Base-by-base conservation (phyloP, 257 asterid genomes). In the Thymus quinquecostatus region DNA sequence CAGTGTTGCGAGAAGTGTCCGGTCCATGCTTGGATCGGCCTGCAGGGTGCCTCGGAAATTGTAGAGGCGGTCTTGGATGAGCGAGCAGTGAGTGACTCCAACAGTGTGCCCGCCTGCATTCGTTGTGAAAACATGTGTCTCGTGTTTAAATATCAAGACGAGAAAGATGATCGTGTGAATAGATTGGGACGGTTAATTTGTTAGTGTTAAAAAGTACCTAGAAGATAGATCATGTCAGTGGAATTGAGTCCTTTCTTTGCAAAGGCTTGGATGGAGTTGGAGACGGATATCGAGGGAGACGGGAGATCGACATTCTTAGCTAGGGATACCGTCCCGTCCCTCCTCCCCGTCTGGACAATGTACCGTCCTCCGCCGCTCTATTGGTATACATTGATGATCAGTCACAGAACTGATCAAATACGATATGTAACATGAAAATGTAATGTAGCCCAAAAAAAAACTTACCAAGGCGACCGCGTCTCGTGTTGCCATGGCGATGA, bases 61-160 rank as follows among this genome's bases (percentile, higher is more conserved):
- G 86, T 83, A 86, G 61, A 90, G 68, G 0, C 93, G 86, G 74
- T 78, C 78, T n/a, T 21, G 51, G 70, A 90, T 12, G 68, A 83
- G 45, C 9, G 93, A 79, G 66, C 94, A 91, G 32, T 81, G 93
- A 5, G 96, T 40, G 0, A 75, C 3, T 21, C 97, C 97, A 1
- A 90, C 88, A 0, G 92, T 88, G 78, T 88, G 96, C 0, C 87
- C 97, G 27, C 97, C 94, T 86, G 74, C 57, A 55, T 69, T 12
- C 36, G 7, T 0, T 30, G 13, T 38, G 13, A 8, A 6, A 62
- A 21, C 21, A 21, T 21, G 21, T 21, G 21, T 21, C 21, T 21
- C 21, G 21, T 21, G 21, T 21, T 21, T 21, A 21, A 21, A 21
- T 21, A 21, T 21, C 21, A 21, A 21, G 21, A 21, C 21, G 21